A percentile compares a stretch with the other conserved stretches of the same genome.
Conservation (phyloP, 805 yeast genomes). For the Schwanniomyces yamadae region DNA sequence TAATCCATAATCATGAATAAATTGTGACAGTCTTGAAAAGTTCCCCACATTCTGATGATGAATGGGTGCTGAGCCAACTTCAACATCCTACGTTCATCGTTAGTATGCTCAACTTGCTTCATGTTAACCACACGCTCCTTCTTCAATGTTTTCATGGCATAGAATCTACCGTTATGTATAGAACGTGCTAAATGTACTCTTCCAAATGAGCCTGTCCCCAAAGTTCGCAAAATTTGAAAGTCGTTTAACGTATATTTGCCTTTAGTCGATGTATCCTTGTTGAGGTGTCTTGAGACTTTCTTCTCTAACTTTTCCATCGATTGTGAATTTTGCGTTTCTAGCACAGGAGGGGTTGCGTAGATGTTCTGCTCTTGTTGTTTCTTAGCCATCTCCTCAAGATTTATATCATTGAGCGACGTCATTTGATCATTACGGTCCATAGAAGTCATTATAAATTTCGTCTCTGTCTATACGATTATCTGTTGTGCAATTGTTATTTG, state of each 20-base stretch:
- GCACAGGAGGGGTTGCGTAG: slow-evolving; percentile 17
- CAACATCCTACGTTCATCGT: slow-evolving; percentile 60
- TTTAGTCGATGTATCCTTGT: slow-evolving; percentile 44
- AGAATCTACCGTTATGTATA: slow-evolving; percentile 57
- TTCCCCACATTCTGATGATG: slow-evolving; percentile 66
- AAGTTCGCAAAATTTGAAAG: slow-evolving; percentile 54
- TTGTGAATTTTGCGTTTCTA: slow-evolving; percentile 8
- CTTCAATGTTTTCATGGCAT: slow-evolving; percentile 59
- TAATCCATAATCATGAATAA: slow-evolving; percentile 65
- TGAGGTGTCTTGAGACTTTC: slow-evolving; percentile 13
- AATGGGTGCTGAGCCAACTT: slow-evolving; percentile 60
- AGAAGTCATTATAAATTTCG: slow-evolving; percentile 26
- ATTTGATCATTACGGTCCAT: slow-evolving; percentile 23
- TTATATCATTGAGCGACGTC: slow-evolving; percentile 25
- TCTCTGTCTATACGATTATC: too few species aligned
- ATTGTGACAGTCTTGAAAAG: slow-evolving; percentile 56
- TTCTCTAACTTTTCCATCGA: not conserved
- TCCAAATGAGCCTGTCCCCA: slow-evolving; percentile 64
- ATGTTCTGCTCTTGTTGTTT: slow-evolving; percentile 30
- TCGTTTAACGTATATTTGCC: slow-evolving; percentile 58
- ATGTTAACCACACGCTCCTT: slow-evolving; percentile 57
- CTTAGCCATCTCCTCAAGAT: slow-evolving; percentile 25
- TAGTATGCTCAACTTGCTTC: slow-evolving; percentile 65
- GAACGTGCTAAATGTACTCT: slow-evolving; percentile 58
- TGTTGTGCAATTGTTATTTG: too few species aligned